These are phyloP conservation scores for Globisporangium spiculum DNA, from an alignment of 352 stramenopile species.

Conservation along the genomic window DNA sequence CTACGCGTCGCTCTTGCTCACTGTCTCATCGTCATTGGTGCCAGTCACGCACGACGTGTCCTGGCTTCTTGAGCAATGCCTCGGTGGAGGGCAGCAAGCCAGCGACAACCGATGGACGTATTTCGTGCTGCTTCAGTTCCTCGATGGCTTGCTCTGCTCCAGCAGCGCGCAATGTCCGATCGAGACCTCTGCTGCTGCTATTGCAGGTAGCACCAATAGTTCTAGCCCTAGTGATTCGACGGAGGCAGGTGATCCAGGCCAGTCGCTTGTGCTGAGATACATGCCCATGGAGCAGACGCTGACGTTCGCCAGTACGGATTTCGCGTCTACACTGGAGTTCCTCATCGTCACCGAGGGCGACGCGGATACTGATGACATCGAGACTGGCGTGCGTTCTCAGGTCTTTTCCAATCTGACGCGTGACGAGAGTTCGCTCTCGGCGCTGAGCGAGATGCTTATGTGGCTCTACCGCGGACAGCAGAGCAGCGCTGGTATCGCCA, in stretches of 20 bases:
- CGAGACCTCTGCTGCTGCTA: not conserved
- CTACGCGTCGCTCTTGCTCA: constrained; percentile 8
- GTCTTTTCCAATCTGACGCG: not conserved
- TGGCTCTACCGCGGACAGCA: not conserved
- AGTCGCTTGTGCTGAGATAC: constrained; percentile 8
- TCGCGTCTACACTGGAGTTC: constrained; percentile 11
- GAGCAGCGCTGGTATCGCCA: not conserved
- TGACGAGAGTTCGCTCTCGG: not conserved
- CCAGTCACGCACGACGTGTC: constrained; percentile 4
- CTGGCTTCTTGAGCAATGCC: constrained; percentile 8
- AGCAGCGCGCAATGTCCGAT: constrained; percentile 1
- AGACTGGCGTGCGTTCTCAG: not conserved
- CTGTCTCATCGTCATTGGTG: not conserved
- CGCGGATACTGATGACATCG: not conserved
- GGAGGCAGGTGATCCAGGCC: not conserved
- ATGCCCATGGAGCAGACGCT: constrained; percentile 14
- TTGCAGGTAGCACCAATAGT: not conserved
- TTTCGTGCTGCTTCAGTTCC: constrained; percentile 3
- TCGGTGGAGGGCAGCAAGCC: not conserved
- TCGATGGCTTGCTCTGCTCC: constrained; percentile 13
- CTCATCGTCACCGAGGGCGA: not conserved
- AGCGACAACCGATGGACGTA: constrained; percentile 2
- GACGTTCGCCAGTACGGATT: not conserved
- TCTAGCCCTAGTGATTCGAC: not conserved
- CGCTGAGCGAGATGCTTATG: constrained; percentile 2